Base-by-base conservation (phyloP, 805 yeast genomes). In the Teunomyces barrocoloradensis region DNA sequence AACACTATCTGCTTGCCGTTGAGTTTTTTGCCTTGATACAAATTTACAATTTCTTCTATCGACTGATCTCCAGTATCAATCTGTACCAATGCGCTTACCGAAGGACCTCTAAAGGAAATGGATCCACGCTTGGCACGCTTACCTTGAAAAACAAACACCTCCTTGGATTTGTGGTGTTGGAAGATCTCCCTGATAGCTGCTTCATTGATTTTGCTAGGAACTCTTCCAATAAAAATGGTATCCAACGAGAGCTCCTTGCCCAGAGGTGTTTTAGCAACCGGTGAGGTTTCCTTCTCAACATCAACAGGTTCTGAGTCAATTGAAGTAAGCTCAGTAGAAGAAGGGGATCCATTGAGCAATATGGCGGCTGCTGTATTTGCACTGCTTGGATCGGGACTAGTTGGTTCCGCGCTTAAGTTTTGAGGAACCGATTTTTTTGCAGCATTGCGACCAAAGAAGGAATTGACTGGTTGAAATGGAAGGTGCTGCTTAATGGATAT, bases 1-100 rank as follows among this genome's bases (percentile, higher is more conserved):
- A 44, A 38, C 1, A 23, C 18, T n/a, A 44, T 21, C n/a, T 17
- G 23, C 28, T 33, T 38, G 5, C 74, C 73, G 34, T 65, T 54
- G 40, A 77, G 56, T 47, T 68, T 71, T 49, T 64, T 63, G 28
- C 61, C 66, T 35, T 68, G 54, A 49, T 78, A 63, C 15, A 61
- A 59, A 15, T 58, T 67, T 39, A 78, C 64, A 2, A 84, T 80
- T n/a, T 64, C 64, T 3, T 64, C 64, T 32, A 79, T 56, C 2
- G 74, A 74, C 15, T 61, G 69, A 2, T 65, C 73, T 6, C n/a
- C 70, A 4, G 38, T 39, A 13, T 71, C 68, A 48, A 78, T 64
- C 42, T 73, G 78, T 43, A 73, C 77, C 66, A 76, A 74, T 44
- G 87, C 89, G 44, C 78, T 74, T 11, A 74, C 73, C 44, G 67